Evolutionary conservation across 2,329 filamentous ascomycete genomes (phyloP).

Genomic region (Alternaria sp.): DNA sequence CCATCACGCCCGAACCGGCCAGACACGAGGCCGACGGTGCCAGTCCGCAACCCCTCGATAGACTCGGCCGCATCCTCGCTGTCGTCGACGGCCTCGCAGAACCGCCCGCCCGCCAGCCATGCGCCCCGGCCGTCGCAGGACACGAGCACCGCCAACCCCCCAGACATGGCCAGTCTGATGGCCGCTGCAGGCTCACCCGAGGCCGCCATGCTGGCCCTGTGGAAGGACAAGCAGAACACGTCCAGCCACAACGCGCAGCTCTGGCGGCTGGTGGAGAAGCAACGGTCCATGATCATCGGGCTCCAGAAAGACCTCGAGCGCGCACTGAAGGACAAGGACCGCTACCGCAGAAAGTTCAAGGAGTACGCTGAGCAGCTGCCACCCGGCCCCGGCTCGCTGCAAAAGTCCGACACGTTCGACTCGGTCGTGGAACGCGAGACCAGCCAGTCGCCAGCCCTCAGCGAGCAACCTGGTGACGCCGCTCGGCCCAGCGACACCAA

Average conservation of each 20-base stretch:
- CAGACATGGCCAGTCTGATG: slow-evolving; percentile 80
- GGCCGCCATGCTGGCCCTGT: slow-evolving; percentile 82
- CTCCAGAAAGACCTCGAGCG: slow-evolving; percentile 94
- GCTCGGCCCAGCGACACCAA: slow-evolving; percentile 25
- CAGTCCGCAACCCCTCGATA: slow-evolving; percentile 81
- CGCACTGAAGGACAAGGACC: slow-evolving; percentile 90
- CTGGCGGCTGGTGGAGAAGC: slow-evolving; percentile 96
- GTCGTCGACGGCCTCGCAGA: slow-evolving; percentile 50
- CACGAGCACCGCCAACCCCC: slow-evolving; percentile 58
- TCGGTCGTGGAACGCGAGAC: slow-evolving; percentile 44
- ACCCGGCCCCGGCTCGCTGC: slow-evolving; percentile 40
- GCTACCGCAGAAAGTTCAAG: slow-evolving; percentile 88
- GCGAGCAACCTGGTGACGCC: slow-evolving; percentile 39
- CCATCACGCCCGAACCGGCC: slow-evolving; percentile 44
- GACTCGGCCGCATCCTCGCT: slow-evolving; percentile 84
- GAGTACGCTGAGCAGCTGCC: slow-evolving; percentile 65
- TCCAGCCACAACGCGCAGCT: slow-evolving; percentile 89
- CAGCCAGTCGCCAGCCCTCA: slow-evolving; percentile 47
- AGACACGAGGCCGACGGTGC: slow-evolving; percentile 36
- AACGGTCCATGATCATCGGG: slow-evolving; percentile 89
- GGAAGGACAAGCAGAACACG: slow-evolving; percentile 90
- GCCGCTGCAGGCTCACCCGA: slow-evolving; percentile 87
- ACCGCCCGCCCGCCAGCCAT: slow-evolving; percentile 64
- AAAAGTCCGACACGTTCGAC: slow-evolving; percentile 44
- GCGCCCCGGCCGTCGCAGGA: slow-evolving; percentile 65